Conservation (phyloP, 2,329 filamentous ascomycete genomes). For the Penicillium thymicola region DNA sequence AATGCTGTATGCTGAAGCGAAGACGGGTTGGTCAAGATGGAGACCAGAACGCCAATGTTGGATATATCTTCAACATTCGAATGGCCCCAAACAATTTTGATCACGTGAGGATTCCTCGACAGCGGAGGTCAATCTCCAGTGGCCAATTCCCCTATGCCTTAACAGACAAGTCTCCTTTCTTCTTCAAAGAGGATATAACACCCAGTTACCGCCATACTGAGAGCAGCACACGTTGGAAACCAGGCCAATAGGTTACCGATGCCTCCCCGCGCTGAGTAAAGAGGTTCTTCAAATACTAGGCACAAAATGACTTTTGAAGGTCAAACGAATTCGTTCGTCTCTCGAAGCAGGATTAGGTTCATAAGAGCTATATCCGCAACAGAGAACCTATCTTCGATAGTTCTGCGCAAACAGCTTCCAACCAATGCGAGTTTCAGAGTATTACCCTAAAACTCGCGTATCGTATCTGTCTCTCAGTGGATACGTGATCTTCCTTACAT, state of each 20-base stretch:
- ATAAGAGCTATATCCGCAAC: not conserved
- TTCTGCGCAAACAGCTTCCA: not conserved
- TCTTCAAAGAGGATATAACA: not conserved
- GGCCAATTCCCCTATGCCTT: no score
- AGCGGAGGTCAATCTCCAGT: not conserved
- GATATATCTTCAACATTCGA: not conserved
- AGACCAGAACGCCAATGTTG: not conserved
- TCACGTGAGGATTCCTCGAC: not conserved
- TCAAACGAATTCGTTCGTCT: not conserved
- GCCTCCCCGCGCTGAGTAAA: not conserved
- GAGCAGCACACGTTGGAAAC: not conserved
- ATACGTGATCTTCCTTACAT: not conserved
- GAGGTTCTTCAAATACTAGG: not conserved
- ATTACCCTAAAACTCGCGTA: not conserved
- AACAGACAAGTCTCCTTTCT: not conserved
- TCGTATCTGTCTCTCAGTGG: no score
- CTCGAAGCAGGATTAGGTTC: no score
- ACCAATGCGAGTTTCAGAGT: not conserved
- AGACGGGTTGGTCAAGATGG: not conserved
- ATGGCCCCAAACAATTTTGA: not conserved
- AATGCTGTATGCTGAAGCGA: no score
- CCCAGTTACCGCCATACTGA: not conserved
- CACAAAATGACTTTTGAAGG: no score
- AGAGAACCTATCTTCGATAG: not conserved
- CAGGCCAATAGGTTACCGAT: not conserved